These are phyloP conservation scores for Tulasnella sp. DNA, from an alignment of 768 basidiomycete species.

Conservation along the genomic window DNA sequence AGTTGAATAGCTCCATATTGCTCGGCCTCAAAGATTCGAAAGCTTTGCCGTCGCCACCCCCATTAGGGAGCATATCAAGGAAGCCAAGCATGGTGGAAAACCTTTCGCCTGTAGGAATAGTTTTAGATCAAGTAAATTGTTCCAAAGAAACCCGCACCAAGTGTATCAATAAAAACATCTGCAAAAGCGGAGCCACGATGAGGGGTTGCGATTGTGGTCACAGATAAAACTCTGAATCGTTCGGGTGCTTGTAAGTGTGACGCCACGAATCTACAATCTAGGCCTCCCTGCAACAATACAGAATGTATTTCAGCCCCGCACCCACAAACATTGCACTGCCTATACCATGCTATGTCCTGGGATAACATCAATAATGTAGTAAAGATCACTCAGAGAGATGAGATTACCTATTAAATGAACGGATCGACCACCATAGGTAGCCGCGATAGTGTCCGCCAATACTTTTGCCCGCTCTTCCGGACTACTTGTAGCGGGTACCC, in stretches of 20 bases:
- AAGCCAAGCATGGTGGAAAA: slow-evolving; percentile 30
- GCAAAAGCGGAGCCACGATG: slow-evolving; percentile 92
- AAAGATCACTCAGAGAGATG: neutral
- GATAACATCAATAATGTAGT: neutral
- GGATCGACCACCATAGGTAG: slow-evolving; percentile 64
- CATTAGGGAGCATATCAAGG: slow-evolving; percentile 76
- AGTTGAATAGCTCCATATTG: slow-evolving; percentile 82
- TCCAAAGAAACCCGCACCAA: slow-evolving; percentile 40
- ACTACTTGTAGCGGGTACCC: slow-evolving; percentile 85
- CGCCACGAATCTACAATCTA: slow-evolving; percentile 83
- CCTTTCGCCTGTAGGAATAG: slow-evolving; percentile 26
- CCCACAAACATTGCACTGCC: slow-evolving; percentile 15
- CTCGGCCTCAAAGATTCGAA: slow-evolving; percentile 74
- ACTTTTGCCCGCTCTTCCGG: slow-evolving; percentile 82
- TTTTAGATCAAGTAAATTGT: slow-evolving; percentile 17
- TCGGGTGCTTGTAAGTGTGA: slow-evolving; percentile 58
- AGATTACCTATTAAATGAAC: slow-evolving; percentile 74
- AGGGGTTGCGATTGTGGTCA: slow-evolving; percentile 91
- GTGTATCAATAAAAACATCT: slow-evolving; percentile 67
- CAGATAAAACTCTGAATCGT: slow-evolving; percentile 66
- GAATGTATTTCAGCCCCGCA: slow-evolving; percentile 11
- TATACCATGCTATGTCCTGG: slow-evolving; percentile 65
- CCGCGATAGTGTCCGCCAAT: slow-evolving; percentile 67
- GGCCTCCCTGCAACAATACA: slow-evolving; percentile 63
- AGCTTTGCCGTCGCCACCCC: slow-evolving; percentile 88